Percentiles rank a stretch among this genome's conserved stretches.
phyloP scores from a whole-genome alignment of 2,329 filamentous ascomycete species.

The Helminthosporium solani region DNA sequence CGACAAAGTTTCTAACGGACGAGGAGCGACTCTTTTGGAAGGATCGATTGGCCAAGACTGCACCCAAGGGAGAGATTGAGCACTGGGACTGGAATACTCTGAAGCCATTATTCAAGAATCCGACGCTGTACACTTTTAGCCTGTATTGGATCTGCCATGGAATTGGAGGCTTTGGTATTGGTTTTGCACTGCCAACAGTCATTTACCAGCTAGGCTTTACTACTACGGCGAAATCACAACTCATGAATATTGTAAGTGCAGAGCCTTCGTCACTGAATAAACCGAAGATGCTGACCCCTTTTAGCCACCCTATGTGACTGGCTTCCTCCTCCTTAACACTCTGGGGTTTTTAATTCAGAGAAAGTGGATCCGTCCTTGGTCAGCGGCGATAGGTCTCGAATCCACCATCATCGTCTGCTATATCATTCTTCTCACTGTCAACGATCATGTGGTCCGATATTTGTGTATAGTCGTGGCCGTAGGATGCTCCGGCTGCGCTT shows the following conservation, averaged over 20 bases:
- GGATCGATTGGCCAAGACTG: slow-evolving; percentile 11
- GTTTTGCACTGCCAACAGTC: slow-evolving; percentile 19
- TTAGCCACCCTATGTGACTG: slow-evolving; percentile 19
- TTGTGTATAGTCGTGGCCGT: slow-evolving; percentile 18
- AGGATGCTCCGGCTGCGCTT: slow-evolving; percentile 19
- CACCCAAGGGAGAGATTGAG: slow-evolving; percentile 12
- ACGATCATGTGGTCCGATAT: slow-evolving; percentile 19
- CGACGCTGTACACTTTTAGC: slow-evolving; percentile 19
- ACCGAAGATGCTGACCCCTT: neutral
- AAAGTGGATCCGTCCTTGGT: slow-evolving; percentile 21
- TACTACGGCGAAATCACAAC: slow-evolving; percentile 20
- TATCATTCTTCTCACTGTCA: slow-evolving; percentile 18
- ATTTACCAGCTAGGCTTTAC: slow-evolving; percentile 25
- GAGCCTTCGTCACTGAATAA: neutral
- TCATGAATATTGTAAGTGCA: slow-evolving; percentile 26
- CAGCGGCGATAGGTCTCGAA: slow-evolving; percentile 18
- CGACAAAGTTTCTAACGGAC: slow-evolving; percentile 16
- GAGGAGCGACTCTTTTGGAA: slow-evolving; percentile 16
- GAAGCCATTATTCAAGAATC: slow-evolving; percentile 15
- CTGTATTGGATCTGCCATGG: slow-evolving; percentile 25
- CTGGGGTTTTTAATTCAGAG: slow-evolving; percentile 20
- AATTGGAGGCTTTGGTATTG: slow-evolving; percentile 20
- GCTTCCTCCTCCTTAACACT: slow-evolving; percentile 18
- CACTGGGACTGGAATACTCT: slow-evolving; percentile 21
- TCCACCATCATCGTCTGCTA: slow-evolving; percentile 20